Base-by-base conservation (phyloP, 2,329 filamentous ascomycete species). In the Neofusicoccum sp. region DNA sequence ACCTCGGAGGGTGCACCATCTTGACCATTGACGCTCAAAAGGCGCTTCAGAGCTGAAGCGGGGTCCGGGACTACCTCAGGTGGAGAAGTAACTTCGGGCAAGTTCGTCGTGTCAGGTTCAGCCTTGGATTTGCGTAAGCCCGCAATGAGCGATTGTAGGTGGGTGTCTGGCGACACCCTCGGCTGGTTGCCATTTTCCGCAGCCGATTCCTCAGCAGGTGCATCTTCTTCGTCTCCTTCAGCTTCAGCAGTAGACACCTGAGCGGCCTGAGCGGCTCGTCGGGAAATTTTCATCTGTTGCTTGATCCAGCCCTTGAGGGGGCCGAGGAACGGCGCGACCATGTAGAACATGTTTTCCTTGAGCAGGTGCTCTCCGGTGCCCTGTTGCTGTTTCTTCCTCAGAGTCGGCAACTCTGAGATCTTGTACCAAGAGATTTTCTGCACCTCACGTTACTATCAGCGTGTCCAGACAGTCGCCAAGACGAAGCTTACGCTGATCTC, bases 301-400 rank as follows among this genome's bases (percentile, higher is more conserved):
- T 86, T 80, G 48, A 98, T 91, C 93, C 93, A 98, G 73, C 91
- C 91, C 75, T 91, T 93, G 51, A 99, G 76, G 5, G 87, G 89
- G 1, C 86, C 86, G 59, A 98, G 80, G 71, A 99, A 99, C 0
- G 93, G 93, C 0, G 92, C 92, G 16, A 99, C 95, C 91, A 98
- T 97, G 76, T 97, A 99, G 73, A 97, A 98, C 70, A 93, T 97
- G 73, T 90, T 92, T 41, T 87, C 86, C 67, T 89, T 90, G 11
- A 85, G 76, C 31, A 78, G 76, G 11, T 84, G 81, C 36, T 83
- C 80, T 12, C 79, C 79, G 34, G 73, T 74, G 12, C 75, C 78
- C n/a, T 86, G 82, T 59, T 85, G 81, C 11, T 79, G 79, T 16
- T 80, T 80, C 70, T 89, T 92, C 60, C 87, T 86, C 68, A 91